Conservation (phyloP, 805 yeast species). For the Lipomyces yamadae region DNA sequence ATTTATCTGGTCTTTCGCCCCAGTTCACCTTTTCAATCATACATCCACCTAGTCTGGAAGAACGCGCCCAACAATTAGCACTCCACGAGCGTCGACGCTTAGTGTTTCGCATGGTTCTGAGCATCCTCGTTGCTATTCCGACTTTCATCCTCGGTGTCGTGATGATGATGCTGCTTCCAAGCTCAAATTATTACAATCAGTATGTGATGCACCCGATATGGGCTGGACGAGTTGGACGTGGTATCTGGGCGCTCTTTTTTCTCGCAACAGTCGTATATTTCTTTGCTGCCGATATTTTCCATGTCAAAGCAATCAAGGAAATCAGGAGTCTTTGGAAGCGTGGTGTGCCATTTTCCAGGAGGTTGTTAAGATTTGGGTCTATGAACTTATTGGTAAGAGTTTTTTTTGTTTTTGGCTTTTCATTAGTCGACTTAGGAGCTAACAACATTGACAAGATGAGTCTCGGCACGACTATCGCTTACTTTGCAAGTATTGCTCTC, state of each 20-base stretch:
- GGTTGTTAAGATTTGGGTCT: slow-evolving; percentile 73
- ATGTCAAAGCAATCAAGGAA: slow-evolving; percentile 66
- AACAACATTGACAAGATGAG: slow-evolving; percentile 51
- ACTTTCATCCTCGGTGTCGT: slow-evolving; percentile 71
- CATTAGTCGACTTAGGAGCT: neutral
- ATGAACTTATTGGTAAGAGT: slow-evolving; percentile 61
- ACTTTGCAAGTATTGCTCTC: slow-evolving; percentile 67
- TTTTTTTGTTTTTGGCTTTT: neutral
- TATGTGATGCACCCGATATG: slow-evolving; percentile 68
- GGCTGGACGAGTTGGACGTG: slow-evolving; percentile 64
- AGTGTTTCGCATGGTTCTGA: slow-evolving; percentile 53
- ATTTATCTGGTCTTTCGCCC: slow-evolving; percentile 54
- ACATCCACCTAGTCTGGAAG: slow-evolving; percentile 64
- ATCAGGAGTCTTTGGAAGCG: slow-evolving; percentile 60
- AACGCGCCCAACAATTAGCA: slow-evolving; percentile 59
- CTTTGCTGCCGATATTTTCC: slow-evolving; percentile 75
- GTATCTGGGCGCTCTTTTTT: slow-evolving; percentile 67
- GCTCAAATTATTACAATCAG: slow-evolving; percentile 49
- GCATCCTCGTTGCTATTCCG: slow-evolving; percentile 63
- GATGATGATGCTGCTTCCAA: slow-evolving; percentile 65
- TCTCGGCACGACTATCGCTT: slow-evolving; percentile 74
- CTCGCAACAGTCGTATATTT: slow-evolving; percentile 75
- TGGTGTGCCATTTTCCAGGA: slow-evolving; percentile 58
- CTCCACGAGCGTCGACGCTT: slow-evolving; percentile 55
- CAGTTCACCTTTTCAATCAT: slow-evolving; percentile 59